Evolutionary conservation across 768 basidiomycete species (phyloP).

Genomic region (Tricholomella constricta): DNA sequence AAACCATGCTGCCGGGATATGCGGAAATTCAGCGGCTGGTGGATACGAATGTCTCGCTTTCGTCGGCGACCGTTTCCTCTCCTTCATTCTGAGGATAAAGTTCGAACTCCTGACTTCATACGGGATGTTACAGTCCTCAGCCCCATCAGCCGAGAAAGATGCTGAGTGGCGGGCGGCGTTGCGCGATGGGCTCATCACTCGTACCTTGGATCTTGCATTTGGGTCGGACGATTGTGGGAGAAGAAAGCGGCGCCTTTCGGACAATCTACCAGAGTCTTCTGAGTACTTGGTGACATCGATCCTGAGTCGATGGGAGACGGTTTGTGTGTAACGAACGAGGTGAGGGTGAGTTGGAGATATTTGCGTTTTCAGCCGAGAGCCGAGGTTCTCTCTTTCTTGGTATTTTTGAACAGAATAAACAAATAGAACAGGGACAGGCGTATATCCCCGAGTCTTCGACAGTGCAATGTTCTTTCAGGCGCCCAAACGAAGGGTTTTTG

Average conservation of each 20-base stretch:
- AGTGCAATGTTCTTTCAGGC: no score
- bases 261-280: constrained; percentile 10
- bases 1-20: constrained; percentile 17
- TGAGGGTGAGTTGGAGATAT: no score
- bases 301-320: no score
- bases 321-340: no score
- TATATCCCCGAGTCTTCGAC: no score
- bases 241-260: constrained; percentile 5
- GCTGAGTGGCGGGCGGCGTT: constrained; percentile 37
- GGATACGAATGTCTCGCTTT: constrained; percentile 9
- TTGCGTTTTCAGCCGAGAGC: no score
- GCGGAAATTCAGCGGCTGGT: constrained; percentile 21
- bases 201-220: constrained; percentile 30
- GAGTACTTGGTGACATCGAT: background rate
- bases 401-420: no score
- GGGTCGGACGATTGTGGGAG: constrained; percentile 1
- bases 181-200: constrained; percentile 23
- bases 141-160: constrained; percentile 26
- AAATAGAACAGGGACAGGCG: no score
- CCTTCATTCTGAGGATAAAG: constrained; percentile 31
- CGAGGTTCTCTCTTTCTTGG: no score
- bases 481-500: no score
- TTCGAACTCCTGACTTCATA: constrained; percentile 42
- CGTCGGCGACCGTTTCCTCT: constrained; percentile 7
- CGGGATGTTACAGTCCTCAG: constrained; percentile 33